A percentile compares a stretch with the other conserved stretches of the same genome.
Evolutionary conservation across 331 rosid genomes (phyloP).

Genomic region (Prunus yedoensis): DNA sequence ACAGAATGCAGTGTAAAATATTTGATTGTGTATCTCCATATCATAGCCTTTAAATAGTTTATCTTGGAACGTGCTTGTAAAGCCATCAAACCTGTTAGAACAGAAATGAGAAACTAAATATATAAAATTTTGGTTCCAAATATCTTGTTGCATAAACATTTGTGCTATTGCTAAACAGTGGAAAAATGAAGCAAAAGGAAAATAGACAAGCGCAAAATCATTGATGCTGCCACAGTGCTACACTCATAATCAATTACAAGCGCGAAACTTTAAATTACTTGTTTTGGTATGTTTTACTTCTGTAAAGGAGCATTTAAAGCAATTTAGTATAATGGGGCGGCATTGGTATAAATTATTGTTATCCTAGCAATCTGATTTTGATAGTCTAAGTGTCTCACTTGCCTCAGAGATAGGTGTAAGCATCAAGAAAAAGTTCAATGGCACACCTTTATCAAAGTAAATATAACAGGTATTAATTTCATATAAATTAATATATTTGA

Average conservation of each 20-base stretch:
- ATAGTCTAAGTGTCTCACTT: neutral
- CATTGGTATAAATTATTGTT: neutral
- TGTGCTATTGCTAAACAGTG: neutral
- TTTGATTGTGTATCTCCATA: conserved; percentile 99
- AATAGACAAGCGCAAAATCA: neutral
- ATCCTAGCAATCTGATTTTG: conserved; percentile 4
- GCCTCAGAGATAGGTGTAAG: neutral
- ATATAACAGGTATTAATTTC: neutral
- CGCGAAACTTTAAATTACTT: neutral
- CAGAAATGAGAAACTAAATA: conserved; percentile 15
- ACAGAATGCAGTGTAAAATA: conserved; percentile 84
- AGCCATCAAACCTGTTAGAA: conserved; percentile 82
- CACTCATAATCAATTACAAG: neutral
- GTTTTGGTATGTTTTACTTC: neutral
- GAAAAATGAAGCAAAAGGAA: neutral
- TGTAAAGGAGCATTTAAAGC: neutral
- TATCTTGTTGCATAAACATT: conserved; percentile 1
- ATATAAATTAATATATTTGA: neutral
- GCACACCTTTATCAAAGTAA: neutral
- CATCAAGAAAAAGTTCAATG: conserved; percentile 1
- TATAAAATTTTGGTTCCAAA: neutral
- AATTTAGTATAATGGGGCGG: neutral
- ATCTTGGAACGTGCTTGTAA: conserved; percentile 97
- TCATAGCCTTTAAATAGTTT: conserved; percentile 92
- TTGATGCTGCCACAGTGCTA: neutral